phyloP scores from a whole-genome alignment of 2,329 filamentous ascomycete genomes.

The Cercospora janseana region DNA sequence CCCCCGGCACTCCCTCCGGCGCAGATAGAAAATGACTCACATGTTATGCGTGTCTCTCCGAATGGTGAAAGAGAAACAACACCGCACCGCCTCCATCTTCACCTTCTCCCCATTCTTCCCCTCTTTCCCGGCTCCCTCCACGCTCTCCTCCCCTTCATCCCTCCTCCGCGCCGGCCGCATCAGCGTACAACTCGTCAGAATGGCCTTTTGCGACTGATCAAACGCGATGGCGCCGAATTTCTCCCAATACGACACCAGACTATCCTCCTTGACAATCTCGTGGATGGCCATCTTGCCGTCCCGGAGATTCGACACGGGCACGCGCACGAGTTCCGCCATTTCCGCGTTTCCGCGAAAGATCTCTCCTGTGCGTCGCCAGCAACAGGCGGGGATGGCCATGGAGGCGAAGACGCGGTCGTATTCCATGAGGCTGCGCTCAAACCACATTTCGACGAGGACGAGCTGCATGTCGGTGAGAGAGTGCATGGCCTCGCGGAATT shows the following conservation, averaged over 20 bases:
- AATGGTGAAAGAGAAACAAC: slow-evolving; percentile 97
- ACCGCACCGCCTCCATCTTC: slow-evolving; percentile 64
- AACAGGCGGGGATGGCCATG: slow-evolving; percentile 97
- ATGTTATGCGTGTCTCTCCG: slow-evolving; percentile 92
- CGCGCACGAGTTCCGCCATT: slow-evolving; percentile 94
- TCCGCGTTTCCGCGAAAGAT: slow-evolving; percentile 98
- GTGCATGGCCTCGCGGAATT: slow-evolving; percentile 93
- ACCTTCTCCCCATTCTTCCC: slow-evolving; percentile 42
- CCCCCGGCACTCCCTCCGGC: too few relatives aligned
- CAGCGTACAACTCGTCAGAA: slow-evolving; percentile 87
- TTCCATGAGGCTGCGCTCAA: slow-evolving; percentile 92
- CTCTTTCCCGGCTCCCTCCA: slow-evolving; percentile 37
- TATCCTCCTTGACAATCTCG: slow-evolving; percentile 92
- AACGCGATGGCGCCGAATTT: slow-evolving; percentile 98
- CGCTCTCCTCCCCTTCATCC: slow-evolving; percentile 1
- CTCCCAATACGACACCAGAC: slow-evolving; percentile 96
- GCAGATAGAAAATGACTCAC: slow-evolving; percentile 56
- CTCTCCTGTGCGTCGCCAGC: slow-evolving; percentile 93
- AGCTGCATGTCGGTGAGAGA: slow-evolving; percentile 89
- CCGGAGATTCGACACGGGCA: slow-evolving; percentile 83
- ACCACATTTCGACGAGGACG: slow-evolving; percentile 98
- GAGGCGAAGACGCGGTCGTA: slow-evolving; percentile 98
- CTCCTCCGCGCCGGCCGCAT: slow-evolving; percentile 65
- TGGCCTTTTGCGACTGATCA: slow-evolving; percentile 87
- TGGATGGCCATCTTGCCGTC: slow-evolving; percentile 94